Base-by-base conservation (phyloP, 805 yeast genomes). In the Kodamaea neixiangensis region DNA sequence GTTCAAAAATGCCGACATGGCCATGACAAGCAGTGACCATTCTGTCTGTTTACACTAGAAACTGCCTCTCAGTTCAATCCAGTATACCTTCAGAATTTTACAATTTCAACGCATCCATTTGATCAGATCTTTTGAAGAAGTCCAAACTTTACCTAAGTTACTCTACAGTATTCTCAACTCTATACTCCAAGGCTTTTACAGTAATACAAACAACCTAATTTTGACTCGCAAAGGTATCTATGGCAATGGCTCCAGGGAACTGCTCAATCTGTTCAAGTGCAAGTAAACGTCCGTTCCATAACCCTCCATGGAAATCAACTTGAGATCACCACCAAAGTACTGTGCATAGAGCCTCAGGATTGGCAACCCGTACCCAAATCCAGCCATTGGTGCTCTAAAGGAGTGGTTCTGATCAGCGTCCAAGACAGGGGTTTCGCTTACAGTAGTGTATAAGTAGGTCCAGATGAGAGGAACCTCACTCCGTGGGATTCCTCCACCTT, bases 401-500 rank as follows among this genome's bases (percentile, higher is more conserved):
- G 85, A 87, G 58, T 81, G 82, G 55, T 77, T 75, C 53, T 57
- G 75, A 38, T 82, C 86, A 1, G 80, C 78, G 53, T 84, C 89
- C 45, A 85, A 68, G 18, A 75, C 78, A 0, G 93, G 93, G 5
- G 87, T 79, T 47, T 82, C 78, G 58, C 83, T 83, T 44, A 91
- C 96, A 0, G 97, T 88, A 2, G 97, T 91, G 70, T 90, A 90
- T 66, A 91, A 78, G 66, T 90, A 90, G 0, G 96, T 88, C 97
- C 96, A 91, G 41, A 90, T 87, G 55, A 87, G 75, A 3, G 96
- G 94, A 13, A 88, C 80, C 49, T 87, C 92, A 54, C 89, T 79
- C 53, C 96, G 77, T 1, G 96, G 88, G 53, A 91, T 89, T 18
- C 97, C 97, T 25, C 97, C 97, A 34, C 97, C 97, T 70, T 90